Evolutionary conservation across 306 rosid species (phyloP), one percentile per base, ranked within the genome.

Genomic region (Vigna radiata): DNA sequence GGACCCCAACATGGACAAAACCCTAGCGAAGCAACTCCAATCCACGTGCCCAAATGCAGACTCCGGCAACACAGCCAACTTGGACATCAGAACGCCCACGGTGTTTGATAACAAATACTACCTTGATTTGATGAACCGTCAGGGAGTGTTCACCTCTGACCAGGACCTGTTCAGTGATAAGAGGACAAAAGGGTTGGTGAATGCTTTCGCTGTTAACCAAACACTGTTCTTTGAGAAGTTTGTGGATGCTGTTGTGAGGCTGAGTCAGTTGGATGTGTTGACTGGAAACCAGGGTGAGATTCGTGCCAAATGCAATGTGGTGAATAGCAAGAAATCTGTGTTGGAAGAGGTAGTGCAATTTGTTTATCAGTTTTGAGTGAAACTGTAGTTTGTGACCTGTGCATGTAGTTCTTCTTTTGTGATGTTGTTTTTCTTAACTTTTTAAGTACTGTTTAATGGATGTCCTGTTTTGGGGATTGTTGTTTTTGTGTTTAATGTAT

Each of bases 141-240:
- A 91, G 43, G 96, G 93, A 0, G 59, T 89, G 27, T 91, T 91
- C 76, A 91, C 90, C 1, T 91, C 93, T 0, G 91, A 91, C 56
- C 91, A 89, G 46, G 96, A 91, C 43, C 68, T 91, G 72, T 70
- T 55, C 46, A 72, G 12, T 0, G 72, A 82, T 33, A 3, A 54
- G 21, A 80, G 82, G 75, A 88, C 96, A 0, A 86, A 62, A 17
- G 88, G 70, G 1, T 82, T 85, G 29, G 93, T 91, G 3, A 85
- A 14, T 0, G 73, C 70, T 58, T 91, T 91, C 72, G 93, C 91
- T 0, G 4, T 58, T 0, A 12, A 91, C 12, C 86, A 89, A 58
- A 25, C 37, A 0, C 39, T 91, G 33, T 91, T 91, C 81, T 91
- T 89, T 23, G 83, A 87, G 44, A 82, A 87, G 66, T 89, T 87